Base-by-base conservation (phyloP, 176 grass and related monocot genomes). In the Avena eriantha region DNA sequence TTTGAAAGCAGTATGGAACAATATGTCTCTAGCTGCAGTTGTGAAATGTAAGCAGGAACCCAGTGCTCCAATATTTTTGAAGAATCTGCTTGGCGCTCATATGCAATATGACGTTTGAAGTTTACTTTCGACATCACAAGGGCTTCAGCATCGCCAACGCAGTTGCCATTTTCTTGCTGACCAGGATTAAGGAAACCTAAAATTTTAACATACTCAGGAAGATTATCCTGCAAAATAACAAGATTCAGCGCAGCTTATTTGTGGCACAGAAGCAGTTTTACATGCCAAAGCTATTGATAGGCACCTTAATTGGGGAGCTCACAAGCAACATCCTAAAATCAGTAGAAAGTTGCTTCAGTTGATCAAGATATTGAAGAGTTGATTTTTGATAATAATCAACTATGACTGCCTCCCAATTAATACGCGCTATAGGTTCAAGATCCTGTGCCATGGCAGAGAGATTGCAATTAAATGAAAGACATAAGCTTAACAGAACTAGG, bases 251-350 rank as follows among this genome's bases (percentile, higher is more conserved):
- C 56, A 11, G 35, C 22, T 69, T 88, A 80, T 82, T 85, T 80
- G 54, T 43, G 84, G 17, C 76, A 61, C 34, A 70, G 33, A 86
- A 70, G n/a, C 50, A 53, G 90, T 16, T 5, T 13, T 43, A 72
- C 34, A 55, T 48, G 23, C 19, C 22, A 88, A 58, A 84, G 24
- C 14, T 78, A 51, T 46, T 73, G 74, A 83, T 64, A 82, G 35
- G 60, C 43, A 95, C 93, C 93, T 95, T 85, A 14, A 35, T 76
- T 77, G 60, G 86, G 83, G 87, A 92, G 68, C 88, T 92, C 81
- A 93, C 87, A 78, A 98, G 89, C n/a, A 98, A 86, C 69, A 95
- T 72, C 65, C 93, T 92, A 83, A 90, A 95, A 86, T 93, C 83
- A 82, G 86, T 69, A 36, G 78, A 83, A 56, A 95, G 69, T 83